Evolutionary conservation across 2,329 filamentous ascomycete species (phyloP).

Genomic region (Dactylellina leptospora): DNA sequence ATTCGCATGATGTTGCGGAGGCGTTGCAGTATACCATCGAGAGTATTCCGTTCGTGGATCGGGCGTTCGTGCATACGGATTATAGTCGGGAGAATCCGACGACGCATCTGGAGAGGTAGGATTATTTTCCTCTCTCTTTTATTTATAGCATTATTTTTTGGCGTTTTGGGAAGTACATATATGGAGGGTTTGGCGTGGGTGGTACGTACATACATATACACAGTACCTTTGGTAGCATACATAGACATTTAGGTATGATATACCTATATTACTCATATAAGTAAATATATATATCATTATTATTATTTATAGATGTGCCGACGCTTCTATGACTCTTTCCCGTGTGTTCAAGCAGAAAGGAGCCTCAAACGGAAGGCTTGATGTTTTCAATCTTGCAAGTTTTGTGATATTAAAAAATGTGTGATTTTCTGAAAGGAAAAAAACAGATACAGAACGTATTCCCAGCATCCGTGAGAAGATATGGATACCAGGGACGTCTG

Average conservation of each 20-base stretch:
- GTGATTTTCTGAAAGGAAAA: not conserved
- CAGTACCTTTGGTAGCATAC: not conserved
- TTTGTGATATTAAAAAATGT: conserved; percentile 10
- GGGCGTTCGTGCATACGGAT: conserved; percentile 66
- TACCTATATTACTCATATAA: not conserved
- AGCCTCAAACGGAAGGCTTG: conserved; percentile 52
- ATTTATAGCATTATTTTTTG: not conserved
- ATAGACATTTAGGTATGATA: not conserved
- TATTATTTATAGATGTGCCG: conserved; percentile 26
- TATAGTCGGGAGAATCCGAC: conserved; percentile 55
- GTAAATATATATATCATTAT: not conserved
- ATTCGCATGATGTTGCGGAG: conserved; percentile 82
- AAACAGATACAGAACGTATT: conserved; percentile 20
- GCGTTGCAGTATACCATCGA: conserved; percentile 84
- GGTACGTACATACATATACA: no score
- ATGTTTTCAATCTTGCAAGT: conserved; percentile 42
- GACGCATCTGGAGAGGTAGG: conserved; percentile 54
- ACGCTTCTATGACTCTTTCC: conserved; percentile 49
- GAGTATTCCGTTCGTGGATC: conserved; percentile 79
- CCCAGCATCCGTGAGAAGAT: conserved; percentile 22
- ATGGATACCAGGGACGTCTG: conserved; percentile 13
- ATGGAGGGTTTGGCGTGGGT: no score
- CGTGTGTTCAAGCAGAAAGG: conserved; percentile 29
- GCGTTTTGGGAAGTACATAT: no score
- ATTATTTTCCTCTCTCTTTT: not conserved